These are phyloP conservation scores for Ilyonectria destructans DNA, from an alignment of 2,329 filamentous ascomycete genomes.

Conservation along the genomic window DNA sequence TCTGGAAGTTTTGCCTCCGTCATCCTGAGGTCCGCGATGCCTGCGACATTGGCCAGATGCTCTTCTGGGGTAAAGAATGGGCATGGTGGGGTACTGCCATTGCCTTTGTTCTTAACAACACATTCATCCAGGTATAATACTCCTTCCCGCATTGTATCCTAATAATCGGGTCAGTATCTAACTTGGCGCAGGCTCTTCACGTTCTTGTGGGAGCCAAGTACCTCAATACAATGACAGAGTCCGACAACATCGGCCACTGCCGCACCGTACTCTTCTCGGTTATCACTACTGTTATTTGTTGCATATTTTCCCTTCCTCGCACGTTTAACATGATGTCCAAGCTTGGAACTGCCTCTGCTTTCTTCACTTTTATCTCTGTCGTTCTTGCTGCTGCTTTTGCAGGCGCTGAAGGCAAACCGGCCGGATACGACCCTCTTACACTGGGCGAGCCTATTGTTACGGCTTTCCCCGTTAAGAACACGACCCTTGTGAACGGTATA, in stretches of 20 bases:
- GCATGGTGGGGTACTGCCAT: slow-evolving; percentile 79
- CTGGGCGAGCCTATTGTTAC: slow-evolving; percentile 81
- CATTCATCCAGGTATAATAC: too few species aligned
- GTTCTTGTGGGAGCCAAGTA: slow-evolving; percentile 90
- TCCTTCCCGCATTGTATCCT: too few species aligned
- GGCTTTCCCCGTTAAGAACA: slow-evolving; percentile 78
- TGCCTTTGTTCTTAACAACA: slow-evolving; percentile 97
- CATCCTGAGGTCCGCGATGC: slow-evolving; percentile 94
- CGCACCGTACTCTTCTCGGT: slow-evolving; percentile 88
- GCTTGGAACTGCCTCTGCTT: slow-evolving; percentile 83
- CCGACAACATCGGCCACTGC: slow-evolving; percentile 72
- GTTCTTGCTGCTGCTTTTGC: slow-evolving; percentile 88
- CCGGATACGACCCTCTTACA: slow-evolving; percentile 71
- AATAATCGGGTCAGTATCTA: too few species aligned
- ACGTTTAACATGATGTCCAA: slow-evolving; percentile 88
- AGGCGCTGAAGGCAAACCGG: slow-evolving; percentile 82
- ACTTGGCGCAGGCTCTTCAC: slow-evolving; percentile 85
- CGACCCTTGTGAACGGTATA: slow-evolving; percentile 86
- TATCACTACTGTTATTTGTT: slow-evolving; percentile 83
- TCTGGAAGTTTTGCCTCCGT: slow-evolving; percentile 90
- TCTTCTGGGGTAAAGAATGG: slow-evolving; percentile 89
- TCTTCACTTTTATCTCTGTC: slow-evolving; percentile 93
- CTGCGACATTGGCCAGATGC: slow-evolving; percentile 95
- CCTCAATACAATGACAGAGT: slow-evolving; percentile 87
- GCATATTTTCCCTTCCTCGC: slow-evolving; percentile 84